Conservation (phyloP, 805 yeast genomes). For the Hanseniaspora osmophila region DNA sequence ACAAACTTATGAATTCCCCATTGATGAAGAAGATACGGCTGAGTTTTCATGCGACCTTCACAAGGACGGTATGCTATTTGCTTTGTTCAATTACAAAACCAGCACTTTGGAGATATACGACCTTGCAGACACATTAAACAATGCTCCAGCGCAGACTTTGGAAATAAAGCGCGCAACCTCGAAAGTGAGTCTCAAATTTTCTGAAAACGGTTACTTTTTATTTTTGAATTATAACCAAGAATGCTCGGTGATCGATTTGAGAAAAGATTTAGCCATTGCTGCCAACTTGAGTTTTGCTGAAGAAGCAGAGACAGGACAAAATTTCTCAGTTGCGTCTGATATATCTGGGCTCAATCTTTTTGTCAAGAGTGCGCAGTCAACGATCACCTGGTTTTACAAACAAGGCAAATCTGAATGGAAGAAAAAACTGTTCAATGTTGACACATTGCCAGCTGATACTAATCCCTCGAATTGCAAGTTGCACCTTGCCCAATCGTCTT, state of each 20-base stretch:
- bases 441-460: no score
- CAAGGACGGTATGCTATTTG: slow-evolving; percentile 26
- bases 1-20: neutral
- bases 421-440: no score
- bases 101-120: slow-evolving; percentile 6
- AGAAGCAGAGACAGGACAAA: neutral
- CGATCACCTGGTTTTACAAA: neutral
- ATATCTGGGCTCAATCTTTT: neutral
- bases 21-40: neutral
- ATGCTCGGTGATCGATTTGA: slow-evolving; percentile 16
- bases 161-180: neutral
- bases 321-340: neutral
- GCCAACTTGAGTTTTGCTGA: neutral
- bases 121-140: neutral
- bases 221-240: slow-evolving; percentile 10
- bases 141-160: neutral
- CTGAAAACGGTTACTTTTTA: slow-evolving; percentile 22
- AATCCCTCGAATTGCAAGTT: no score
- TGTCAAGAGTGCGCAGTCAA: neutral
- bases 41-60: slow-evolving; percentile 14
- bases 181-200: slow-evolving; percentile 11
- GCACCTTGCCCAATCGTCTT: no score
- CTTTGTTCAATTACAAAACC: slow-evolving; percentile 8
- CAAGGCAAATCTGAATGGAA: neutral
- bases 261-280: slow-evolving; percentile 8